Evolutionary conservation across 306 rosid species (phyloP).

Genomic region (Quercus parvula): DNA sequence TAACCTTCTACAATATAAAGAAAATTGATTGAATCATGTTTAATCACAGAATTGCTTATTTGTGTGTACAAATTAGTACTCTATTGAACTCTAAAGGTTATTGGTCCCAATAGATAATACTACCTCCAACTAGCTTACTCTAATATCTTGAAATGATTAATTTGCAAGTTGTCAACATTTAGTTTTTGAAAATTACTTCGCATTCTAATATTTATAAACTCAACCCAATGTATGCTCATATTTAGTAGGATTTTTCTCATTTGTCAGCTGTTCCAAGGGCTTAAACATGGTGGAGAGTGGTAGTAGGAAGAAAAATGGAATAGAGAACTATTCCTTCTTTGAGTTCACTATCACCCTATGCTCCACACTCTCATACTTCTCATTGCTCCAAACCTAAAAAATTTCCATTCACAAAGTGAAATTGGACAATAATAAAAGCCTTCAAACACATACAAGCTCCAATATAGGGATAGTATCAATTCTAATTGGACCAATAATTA

Average conservation of each 20-base stretch:
- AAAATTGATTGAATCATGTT: no score
- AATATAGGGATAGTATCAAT: no score
- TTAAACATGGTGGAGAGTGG: constrained; percentile 4
- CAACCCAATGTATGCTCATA: constrained; percentile 56
- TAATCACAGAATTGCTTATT: no score
- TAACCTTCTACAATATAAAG: no score
- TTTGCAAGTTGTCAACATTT: constrained; percentile 41
- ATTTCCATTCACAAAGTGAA: not conserved
- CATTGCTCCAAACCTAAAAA: constrained; percentile 43
- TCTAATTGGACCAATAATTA: no score
- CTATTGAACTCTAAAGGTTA: not conserved
- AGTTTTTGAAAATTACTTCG: constrained; percentile 40
- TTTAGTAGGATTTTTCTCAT: constrained; percentile 37
- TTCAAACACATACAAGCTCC: not conserved
- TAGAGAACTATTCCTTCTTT: constrained; percentile 46
- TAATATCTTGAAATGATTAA: constrained; percentile 17
- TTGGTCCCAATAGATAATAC: not conserved
- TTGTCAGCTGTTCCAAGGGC: constrained; percentile 1
- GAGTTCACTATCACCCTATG: constrained; percentile 57
- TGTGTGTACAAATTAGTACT: no score
- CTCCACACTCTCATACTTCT: constrained; percentile 52
- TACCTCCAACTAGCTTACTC: not conserved
- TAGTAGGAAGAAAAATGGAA: constrained; percentile 21
- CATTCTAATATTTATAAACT: constrained; percentile 32
- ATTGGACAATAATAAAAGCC: not conserved